phyloP scores from a whole-genome alignment of 2,329 filamentous ascomycete genomes.

The Aspergillus oerlinghausenensis region DNA sequence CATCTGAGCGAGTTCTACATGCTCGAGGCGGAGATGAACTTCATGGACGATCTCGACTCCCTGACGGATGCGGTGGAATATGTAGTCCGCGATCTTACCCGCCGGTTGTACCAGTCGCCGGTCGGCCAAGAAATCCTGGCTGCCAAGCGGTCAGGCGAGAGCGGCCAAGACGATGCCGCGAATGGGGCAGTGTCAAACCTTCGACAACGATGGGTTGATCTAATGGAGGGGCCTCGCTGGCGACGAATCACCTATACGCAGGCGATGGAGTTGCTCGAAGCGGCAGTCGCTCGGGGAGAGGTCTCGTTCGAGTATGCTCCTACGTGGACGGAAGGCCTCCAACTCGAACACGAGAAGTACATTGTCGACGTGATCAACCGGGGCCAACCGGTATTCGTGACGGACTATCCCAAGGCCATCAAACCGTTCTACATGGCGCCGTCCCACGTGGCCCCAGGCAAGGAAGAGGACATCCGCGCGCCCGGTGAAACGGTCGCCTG shows the following conservation, averaged over 20 bases:
- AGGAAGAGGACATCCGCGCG: background rate
- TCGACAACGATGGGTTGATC: conserved; percentile 65
- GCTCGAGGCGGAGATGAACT: conserved; percentile 87
- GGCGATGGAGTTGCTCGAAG: conserved; percentile 65
- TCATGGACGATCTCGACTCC: conserved; percentile 62
- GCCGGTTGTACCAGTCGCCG: conserved; percentile 45
- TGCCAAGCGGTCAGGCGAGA: conserved; percentile 41
- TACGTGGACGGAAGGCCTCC: conserved; percentile 68
- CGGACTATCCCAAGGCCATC: conserved; percentile 79
- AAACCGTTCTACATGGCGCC: conserved; percentile 91
- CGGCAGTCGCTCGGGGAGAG: conserved; percentile 48
- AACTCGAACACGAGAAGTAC: conserved; percentile 89
- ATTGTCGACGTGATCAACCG: conserved; percentile 65
- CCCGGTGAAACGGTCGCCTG: conserved; percentile 66
- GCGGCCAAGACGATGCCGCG: conserved; percentile 30
- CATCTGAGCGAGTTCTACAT: conserved; percentile 99
- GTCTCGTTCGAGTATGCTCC: conserved; percentile 63
- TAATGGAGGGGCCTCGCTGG: conserved; percentile 59
- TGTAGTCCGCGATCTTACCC: conserved; percentile 61
- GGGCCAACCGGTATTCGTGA: conserved; percentile 76
- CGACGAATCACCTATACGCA: conserved; percentile 77
- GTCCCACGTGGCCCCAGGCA: conserved; percentile 28
- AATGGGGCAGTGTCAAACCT: conserved; percentile 46
- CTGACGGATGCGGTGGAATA: conserved; percentile 79
- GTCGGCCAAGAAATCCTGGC: conserved; percentile 54